Evolutionary conservation across 1,284 basidiomycete genomes (phyloP), one percentile per base, ranked within the genome.

Genomic region (Ustilago shanxiensis): DNA sequence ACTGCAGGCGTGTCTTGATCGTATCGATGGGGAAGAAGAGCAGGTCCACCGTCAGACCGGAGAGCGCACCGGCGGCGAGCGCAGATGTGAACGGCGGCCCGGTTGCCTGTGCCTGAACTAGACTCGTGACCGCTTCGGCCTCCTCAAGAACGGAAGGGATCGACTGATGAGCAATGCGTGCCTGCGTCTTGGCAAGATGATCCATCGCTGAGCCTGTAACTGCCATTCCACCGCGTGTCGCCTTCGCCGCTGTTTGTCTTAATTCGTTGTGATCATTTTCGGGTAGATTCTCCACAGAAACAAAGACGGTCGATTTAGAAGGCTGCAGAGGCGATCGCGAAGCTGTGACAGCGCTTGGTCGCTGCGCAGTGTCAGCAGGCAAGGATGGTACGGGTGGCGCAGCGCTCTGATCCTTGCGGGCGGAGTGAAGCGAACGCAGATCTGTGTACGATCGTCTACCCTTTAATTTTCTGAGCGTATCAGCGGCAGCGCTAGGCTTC

Each of bases 21-120:
- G 96, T 98, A 88, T 99, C 96, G 70, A 98, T 92, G 0, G 96
- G 96, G 87, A 94, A 98, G 88, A 98, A 96, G 39, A 98, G 90
- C 66, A 98, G 89, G 87, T 99, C 96, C 26, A 85, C 84, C 8
- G 82, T 79, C 18, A 85, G 63, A 3, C 84, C 84, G 1, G 82
- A 74, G n/a, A 81, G 52, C 1, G 84, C 84, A 9, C 84, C 84
- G 7, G 83, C 79, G 11, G 72, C 59, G 16, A 77, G 61, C 24
- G 75, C 75, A 14, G 70, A 66, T 11, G 66, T 60, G 44, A 77
- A 77, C 2, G 70, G 55, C 7, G 75, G 75, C 0, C 71, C 67
- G 0, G 45, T 45, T 0, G 51, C 18, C 18, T 35, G 37, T 18
- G 39, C 47, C 16, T 22, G 18, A 10, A 26, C 26, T 18, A 22